Conservation (phyloP, 169 alveolate species). For the Plasmodium berghei region DNA sequence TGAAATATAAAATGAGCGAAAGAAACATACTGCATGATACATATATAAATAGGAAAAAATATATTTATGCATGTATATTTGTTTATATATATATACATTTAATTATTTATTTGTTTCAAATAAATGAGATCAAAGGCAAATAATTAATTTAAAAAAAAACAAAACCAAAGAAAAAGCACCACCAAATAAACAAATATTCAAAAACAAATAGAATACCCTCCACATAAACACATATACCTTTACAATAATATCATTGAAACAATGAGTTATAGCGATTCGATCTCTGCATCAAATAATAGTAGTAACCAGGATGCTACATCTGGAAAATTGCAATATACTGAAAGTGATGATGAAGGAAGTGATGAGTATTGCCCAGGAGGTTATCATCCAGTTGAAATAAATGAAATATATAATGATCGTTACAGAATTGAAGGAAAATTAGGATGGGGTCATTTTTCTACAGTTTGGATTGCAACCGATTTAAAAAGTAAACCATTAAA, state of each 20-base stretch:
- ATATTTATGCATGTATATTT: constrained; percentile 14
- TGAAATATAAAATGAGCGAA: background rate
- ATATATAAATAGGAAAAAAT: background rate
- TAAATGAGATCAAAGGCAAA: background rate
- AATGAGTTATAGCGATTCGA: constrained; percentile 58
- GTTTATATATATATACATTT: constrained; percentile 9
- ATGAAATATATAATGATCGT: constrained; percentile 94
- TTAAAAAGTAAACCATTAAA: constrained; percentile 86
- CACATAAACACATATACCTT: background rate
- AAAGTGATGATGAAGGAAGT: constrained; percentile 76
- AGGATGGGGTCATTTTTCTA: constrained; percentile 99
- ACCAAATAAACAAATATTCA: constrained; percentile 5
- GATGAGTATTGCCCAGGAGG: constrained; percentile 88
- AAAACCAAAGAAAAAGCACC: background rate
- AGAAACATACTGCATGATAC: background rate
- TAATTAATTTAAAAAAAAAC: background rate
- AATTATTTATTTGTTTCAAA: background rate
- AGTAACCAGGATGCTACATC: constrained; percentile 71
- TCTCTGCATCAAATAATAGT: constrained; percentile 44
- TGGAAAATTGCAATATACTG: constrained; percentile 66
- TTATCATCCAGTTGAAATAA: constrained; percentile 96
- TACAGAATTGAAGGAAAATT: constrained; percentile 97
- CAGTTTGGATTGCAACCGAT: constrained; percentile 99
- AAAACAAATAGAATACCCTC: background rate
- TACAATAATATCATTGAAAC: background rate